Evolutionary conservation across 306 rosid genomes (phyloP), one percentile per base, ranked within the genome.

Genomic region (Glycyrrhiza uralensis): DNA sequence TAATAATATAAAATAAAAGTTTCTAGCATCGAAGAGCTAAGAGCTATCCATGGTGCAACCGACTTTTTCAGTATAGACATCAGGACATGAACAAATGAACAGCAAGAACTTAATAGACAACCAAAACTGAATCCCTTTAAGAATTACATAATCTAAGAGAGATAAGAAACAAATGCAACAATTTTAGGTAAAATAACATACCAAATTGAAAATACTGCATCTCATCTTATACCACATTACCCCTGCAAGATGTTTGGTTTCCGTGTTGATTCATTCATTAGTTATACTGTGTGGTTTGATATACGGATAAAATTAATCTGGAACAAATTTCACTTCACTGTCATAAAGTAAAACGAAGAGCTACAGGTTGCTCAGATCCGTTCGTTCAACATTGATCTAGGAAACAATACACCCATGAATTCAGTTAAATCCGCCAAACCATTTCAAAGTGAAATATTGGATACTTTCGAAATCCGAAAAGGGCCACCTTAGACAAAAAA

Each of bases 391-490:
- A 7, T 22, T 51, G 36, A 52, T 61, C 19, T 1, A n/a, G 68
- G 42, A 72, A 59, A 22, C 46, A 44, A 46, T 7, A 50, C 20
- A 18, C 42, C 22, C 52, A 24, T 3, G 32, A 39, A 59, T 50
- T 42, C 23, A 59, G 29, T 20, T 46, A 7, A 58, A 65, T 2
- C 41, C 4, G 13, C 57, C 20, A 71, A 70, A 7, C 41, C 26
- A 38, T 17, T 18, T 14, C 17, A 63, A 15, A 30, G 30, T 24
- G 41, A 29, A 38, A 80, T 60, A 17, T 39, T 68, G 19, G 20
- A 50, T 20, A 30, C 61, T 36, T 67, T 60, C 19, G 42, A 59
- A 51, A 44, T 29, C 52, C 65, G 69, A 50, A 68, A 50, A 9
- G 45, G n/a, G 63, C 29, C 36, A 69, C 23, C 32, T 56, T 4